A percentile compares a stretch with the other conserved stretches of the same genome.
Conservation (phyloP, 2,329 filamentous ascomycete species). For the Clonostachys rosea region DNA sequence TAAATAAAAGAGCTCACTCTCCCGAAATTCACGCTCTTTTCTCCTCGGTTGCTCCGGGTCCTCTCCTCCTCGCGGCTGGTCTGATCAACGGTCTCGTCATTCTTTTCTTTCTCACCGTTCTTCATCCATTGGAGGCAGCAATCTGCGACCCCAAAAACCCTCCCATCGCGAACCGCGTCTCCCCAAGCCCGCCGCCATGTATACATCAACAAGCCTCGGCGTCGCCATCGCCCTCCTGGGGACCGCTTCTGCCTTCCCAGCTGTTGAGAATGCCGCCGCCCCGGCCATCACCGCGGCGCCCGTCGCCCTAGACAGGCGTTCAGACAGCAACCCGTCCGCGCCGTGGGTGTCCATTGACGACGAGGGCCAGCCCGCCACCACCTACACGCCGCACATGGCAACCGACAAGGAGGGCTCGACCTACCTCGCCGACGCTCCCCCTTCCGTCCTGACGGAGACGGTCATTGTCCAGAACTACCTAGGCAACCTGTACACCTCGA, state of each 20-base stretch:
- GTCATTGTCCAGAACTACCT: constrained; percentile 29
- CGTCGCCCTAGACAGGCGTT: constrained; percentile 15
- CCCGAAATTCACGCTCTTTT: too few relatives aligned
- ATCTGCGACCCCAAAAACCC: too few relatives aligned
- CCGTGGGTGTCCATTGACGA: constrained; percentile 48
- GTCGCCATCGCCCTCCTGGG: constrained; percentile 14
- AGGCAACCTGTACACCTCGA: constrained; percentile 31
- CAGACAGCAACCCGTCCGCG: constrained; percentile 19
- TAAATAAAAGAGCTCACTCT: too few relatives aligned
- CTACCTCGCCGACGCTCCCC: constrained; percentile 26
- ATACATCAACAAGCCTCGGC: neutral
- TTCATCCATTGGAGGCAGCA: too few relatives aligned
- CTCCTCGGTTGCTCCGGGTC: too few relatives aligned
- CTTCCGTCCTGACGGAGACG: constrained; percentile 40
- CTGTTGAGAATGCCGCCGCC: constrained; percentile 13
- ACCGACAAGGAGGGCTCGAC: constrained; percentile 38
- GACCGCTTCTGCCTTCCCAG: constrained; percentile 19
- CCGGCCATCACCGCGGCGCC: constrained; percentile 5
- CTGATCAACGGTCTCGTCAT: too few relatives aligned
- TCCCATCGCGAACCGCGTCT: too few relatives aligned
- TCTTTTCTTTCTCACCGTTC: too few relatives aligned
- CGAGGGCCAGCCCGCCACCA: constrained; percentile 35
- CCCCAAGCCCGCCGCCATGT: too few relatives aligned
- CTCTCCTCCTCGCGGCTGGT: too few relatives aligned
- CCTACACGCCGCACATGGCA: constrained; percentile 42